Percentiles rank a stretch among this genome's conserved stretches.
Conservation (phyloP, 2,329 filamentous ascomycete species). For the Stenocarpella maydis region DNA sequence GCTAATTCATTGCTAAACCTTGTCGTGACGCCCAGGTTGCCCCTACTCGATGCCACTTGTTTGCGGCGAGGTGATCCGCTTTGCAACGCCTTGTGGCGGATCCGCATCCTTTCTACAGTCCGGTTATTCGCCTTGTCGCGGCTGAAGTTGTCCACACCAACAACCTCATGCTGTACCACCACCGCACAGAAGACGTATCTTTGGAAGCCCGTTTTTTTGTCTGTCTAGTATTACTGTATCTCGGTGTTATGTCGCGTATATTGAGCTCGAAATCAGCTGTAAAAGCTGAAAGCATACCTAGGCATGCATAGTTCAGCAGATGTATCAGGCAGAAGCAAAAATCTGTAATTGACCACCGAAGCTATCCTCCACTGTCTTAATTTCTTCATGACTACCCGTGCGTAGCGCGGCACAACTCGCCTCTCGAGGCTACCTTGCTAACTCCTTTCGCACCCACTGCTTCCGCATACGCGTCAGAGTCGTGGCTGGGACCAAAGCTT, state of each 20-base stretch:
- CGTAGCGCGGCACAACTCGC: too few relatives aligned
- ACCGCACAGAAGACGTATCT: neutral
- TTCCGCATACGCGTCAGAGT: neutral
- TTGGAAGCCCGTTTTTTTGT: neutral
- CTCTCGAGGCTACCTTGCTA: too few relatives aligned
- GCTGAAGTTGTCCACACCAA: neutral
- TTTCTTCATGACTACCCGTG: too few relatives aligned
- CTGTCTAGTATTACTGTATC: neutral
- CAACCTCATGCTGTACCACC: neutral
- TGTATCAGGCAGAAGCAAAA: too few relatives aligned
- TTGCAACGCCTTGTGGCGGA: neutral
- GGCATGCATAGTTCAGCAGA: too few relatives aligned
- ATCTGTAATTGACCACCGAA: neutral
- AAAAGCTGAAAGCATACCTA: too few relatives aligned
- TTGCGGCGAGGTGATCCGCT: conserved; percentile 8
- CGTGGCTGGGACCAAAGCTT: neutral
- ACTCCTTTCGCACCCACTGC: too few relatives aligned
- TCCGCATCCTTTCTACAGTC: neutral
- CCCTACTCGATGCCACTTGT: neutral
- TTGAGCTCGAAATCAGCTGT: too few relatives aligned
- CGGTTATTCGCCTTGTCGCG: neutral
- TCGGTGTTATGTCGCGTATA: neutral
- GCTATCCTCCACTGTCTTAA: neutral
- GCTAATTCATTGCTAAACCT: conserved; percentile 5
- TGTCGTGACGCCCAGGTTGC: neutral